phyloP scores from a whole-genome alignment of 2,329 filamentous ascomycete genomes.

The Alternaria arbusti region DNA sequence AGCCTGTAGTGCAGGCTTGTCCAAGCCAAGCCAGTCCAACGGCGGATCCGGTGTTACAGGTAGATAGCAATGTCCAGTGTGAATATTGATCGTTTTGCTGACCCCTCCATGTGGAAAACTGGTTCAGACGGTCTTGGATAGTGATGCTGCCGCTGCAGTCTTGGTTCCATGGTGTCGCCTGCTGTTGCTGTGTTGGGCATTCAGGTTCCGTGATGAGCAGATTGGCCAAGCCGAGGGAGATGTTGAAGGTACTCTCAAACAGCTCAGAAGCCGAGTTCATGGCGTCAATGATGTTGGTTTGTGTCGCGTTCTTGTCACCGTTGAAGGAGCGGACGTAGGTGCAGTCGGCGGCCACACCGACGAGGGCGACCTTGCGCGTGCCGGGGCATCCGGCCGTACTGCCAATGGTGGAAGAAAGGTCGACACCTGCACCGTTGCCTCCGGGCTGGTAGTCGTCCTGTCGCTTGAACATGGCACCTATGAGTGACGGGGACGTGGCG shows the following conservation, averaged over 20 bases:
- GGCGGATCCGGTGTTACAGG: slow-evolving; percentile 79
- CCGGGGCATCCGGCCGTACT: slow-evolving; percentile 82
- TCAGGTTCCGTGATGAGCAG: slow-evolving; percentile 75
- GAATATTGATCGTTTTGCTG: slow-evolving; percentile 79
- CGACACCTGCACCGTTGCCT: slow-evolving; percentile 79
- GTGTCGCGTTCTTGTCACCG: slow-evolving; percentile 71
- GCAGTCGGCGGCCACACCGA: slow-evolving; percentile 94
- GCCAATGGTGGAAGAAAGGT: slow-evolving; percentile 80
- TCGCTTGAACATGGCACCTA: slow-evolving; percentile 71
- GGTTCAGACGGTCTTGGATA: slow-evolving; percentile 80
- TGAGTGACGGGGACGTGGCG: slow-evolving; percentile 63
- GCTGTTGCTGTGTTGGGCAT: slow-evolving; percentile 74
- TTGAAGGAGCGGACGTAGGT: slow-evolving; percentile 79
- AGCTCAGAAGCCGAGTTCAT: slow-evolving; percentile 87
- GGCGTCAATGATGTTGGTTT: slow-evolving; percentile 77
- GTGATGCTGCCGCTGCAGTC: slow-evolving; percentile 67
- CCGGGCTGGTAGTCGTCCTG: slow-evolving; percentile 71
- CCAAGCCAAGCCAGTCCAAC: slow-evolving; percentile 94
- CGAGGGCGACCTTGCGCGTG: slow-evolving; percentile 87
- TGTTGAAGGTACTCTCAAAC: slow-evolving; percentile 92
- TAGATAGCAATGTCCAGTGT: slow-evolving; percentile 90
- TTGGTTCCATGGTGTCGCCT: slow-evolving; percentile 82
- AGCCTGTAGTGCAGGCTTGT: slow-evolving; percentile 74
- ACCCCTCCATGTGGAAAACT: slow-evolving; percentile 90
- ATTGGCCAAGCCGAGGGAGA: slow-evolving; percentile 88